phyloP scores from a whole-genome alignment of 495 filamentous ascomycete species.

The Clavariopsis aquatica region DNA sequence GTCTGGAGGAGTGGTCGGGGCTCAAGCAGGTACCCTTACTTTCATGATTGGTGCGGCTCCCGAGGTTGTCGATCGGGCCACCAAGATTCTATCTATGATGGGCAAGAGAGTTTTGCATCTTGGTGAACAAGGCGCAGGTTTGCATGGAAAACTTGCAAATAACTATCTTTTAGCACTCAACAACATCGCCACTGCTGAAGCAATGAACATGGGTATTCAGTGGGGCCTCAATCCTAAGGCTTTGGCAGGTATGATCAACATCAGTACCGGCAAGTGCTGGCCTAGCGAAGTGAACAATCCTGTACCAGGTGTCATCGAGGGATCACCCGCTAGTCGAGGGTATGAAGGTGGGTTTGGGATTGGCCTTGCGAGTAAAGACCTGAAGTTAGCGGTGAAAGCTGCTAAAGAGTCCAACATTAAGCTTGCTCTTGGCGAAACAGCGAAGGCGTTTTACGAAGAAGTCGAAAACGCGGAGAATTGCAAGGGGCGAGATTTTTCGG shows the following conservation, averaged over 20 bases:
- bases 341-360: constrained; percentile 85
- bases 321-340: constrained; percentile 68
- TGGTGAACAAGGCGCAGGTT: constrained; percentile 74
- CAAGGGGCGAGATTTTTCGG: constrained; percentile 47
- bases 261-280: constrained; percentile 86
- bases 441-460: constrained; percentile 45
- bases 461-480: constrained; percentile 40
- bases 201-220: constrained; percentile 85
- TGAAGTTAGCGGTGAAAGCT: constrained; percentile 44
- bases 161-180: constrained; percentile 91
- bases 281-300: constrained; percentile 91
- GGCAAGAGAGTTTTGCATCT: constrained; percentile 79
- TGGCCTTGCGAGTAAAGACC: constrained; percentile 74
- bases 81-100: constrained; percentile 70
- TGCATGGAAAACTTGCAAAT: constrained; percentile 87
- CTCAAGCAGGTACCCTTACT: constrained; percentile 50
- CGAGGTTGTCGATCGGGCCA: constrained; percentile 59
- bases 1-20: constrained; percentile 53
- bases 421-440: constrained; percentile 39
- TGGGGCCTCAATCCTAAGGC: constrained; percentile 81
- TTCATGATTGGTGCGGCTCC: constrained; percentile 78
- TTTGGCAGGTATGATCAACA: constrained; percentile 78
- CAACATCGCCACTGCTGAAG: constrained; percentile 90
- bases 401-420: constrained; percentile 40
- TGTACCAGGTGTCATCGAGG: constrained; percentile 77